These are phyloP conservation scores for Fraxinus ornus DNA, from an alignment of 305 asterid genomes.

Conservation along the genomic window DNA sequence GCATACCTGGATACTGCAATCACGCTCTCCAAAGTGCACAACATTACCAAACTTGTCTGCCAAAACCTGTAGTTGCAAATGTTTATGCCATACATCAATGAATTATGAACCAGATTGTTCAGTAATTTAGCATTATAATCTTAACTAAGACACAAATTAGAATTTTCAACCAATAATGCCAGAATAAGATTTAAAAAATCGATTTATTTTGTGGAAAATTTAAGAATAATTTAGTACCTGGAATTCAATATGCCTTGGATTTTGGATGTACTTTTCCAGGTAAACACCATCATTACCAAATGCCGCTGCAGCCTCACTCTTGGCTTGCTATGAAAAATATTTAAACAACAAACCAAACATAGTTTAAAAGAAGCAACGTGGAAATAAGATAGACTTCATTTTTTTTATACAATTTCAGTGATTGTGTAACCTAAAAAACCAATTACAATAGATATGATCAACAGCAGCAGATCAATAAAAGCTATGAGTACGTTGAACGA, in stretches of 20 bases:
- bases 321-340: constrained; percentile 69
- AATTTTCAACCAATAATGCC: not conserved
- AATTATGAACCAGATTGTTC: not conserved
- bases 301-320: constrained; percentile 98
- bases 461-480: constrained; percentile 8
- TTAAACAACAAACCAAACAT: constrained; percentile 15
- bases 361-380: constrained; percentile 18
- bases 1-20: constrained; percentile 93
- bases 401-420: not conserved
- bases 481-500: no score
- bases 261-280: constrained; percentile 85
- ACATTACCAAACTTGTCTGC: constrained; percentile 92
- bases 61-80: constrained; percentile 56
- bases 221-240: constrained; percentile 53
- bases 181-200: not conserved
- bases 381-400: not conserved
- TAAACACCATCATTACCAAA: constrained; percentile 98
- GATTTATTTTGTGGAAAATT: not conserved
- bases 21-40: constrained; percentile 99
- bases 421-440: constrained; percentile 18
- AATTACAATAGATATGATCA: constrained; percentile 14
- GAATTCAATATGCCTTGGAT: constrained; percentile 97
- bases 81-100: constrained; percentile 13
- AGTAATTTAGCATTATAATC: not conserved
- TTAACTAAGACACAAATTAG: not conserved